phyloP scores from a whole-genome alignment of 1,284 basidiomycete species.

The Singerocomus rubriflavus region DNA sequence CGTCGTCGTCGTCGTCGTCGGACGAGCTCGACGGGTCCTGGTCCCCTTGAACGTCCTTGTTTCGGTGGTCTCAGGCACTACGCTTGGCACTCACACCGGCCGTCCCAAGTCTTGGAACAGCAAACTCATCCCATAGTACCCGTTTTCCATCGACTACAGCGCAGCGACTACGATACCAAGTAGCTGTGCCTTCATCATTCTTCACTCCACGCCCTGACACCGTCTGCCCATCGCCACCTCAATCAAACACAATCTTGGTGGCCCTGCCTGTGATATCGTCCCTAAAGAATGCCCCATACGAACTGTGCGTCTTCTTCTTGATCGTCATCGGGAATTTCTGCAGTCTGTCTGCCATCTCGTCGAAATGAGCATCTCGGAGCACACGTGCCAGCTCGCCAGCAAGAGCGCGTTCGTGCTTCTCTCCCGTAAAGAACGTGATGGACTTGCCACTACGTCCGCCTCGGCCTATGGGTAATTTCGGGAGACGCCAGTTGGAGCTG shows the following conservation, averaged over 20 bases:
- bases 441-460: slow-evolving; percentile 90
- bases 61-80: slow-evolving; percentile 9
- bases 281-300: slow-evolving; percentile 82
- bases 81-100: background rate
- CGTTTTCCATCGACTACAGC: slow-evolving; percentile 11
- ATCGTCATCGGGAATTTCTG: slow-evolving; percentile 94
- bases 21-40: background rate
- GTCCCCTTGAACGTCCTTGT: background rate
- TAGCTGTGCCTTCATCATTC: background rate
- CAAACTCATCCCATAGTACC: slow-evolving; percentile 1
- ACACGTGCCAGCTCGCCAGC: slow-evolving; percentile 95
- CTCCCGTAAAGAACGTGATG: slow-evolving; percentile 96
- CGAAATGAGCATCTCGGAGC: slow-evolving; percentile 83
- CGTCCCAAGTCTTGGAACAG: background rate
- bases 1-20: background rate
- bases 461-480: slow-evolving; percentile 55
- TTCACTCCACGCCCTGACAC: background rate
- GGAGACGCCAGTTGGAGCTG: slow-evolving; percentile 1
- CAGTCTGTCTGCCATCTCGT: slow-evolving; percentile 63
- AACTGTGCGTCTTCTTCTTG: slow-evolving; percentile 91
- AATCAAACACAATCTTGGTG: slow-evolving; percentile 83
- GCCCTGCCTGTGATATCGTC: slow-evolving; percentile 77
- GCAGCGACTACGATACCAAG: background rate
- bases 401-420: slow-evolving; percentile 79
- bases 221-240: slow-evolving; percentile 11